phyloP scores from a whole-genome alignment of 345 rosid species.

The Zanthoxylum bungeanum region DNA sequence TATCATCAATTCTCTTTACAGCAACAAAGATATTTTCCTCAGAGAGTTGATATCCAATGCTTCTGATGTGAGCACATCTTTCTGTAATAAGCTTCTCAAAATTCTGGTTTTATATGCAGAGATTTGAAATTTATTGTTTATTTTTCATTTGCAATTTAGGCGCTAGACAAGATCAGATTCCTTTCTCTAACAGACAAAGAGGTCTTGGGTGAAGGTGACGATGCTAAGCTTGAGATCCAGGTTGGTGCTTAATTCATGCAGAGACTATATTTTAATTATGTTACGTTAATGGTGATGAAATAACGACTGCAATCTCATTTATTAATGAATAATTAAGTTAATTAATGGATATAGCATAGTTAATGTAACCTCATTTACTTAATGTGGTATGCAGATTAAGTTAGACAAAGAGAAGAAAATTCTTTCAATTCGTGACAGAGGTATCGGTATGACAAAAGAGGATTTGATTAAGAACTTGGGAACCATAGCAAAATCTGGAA shows the following conservation, averaged over 20 bases:
- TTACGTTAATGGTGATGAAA: background rate
- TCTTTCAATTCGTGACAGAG: constrained; percentile 84
- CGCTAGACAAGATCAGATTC: constrained; percentile 93
- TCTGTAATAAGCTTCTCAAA: background rate
- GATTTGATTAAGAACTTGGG: constrained; percentile 96
- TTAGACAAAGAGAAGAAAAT: constrained; percentile 87
- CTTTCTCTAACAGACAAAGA: constrained; percentile 91
- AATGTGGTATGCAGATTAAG: constrained; percentile 60
- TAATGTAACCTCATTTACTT: background rate
- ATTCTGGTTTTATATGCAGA: background rate
- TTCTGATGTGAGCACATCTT: constrained; percentile 67
- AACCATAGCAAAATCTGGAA: constrained; percentile 97
- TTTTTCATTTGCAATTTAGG: constrained; percentile 38
- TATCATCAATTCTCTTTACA: constrained; percentile 92
- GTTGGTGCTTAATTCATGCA: constrained; percentile 29
- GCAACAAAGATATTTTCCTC: constrained; percentile 96
- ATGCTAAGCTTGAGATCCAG: constrained; percentile 92
- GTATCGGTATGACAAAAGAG: constrained; percentile 98
- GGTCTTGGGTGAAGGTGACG: constrained; percentile 88
- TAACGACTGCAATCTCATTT: background rate
- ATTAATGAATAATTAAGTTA: background rate
- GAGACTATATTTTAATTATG: background rate
- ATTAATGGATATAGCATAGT: background rate
- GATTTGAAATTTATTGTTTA: constrained; percentile 5
- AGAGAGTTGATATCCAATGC: constrained; percentile 98